Evolutionary conservation across 2,329 filamentous ascomycete genomes (phyloP).

Genomic region (Canariomyces notabilis): DNA sequence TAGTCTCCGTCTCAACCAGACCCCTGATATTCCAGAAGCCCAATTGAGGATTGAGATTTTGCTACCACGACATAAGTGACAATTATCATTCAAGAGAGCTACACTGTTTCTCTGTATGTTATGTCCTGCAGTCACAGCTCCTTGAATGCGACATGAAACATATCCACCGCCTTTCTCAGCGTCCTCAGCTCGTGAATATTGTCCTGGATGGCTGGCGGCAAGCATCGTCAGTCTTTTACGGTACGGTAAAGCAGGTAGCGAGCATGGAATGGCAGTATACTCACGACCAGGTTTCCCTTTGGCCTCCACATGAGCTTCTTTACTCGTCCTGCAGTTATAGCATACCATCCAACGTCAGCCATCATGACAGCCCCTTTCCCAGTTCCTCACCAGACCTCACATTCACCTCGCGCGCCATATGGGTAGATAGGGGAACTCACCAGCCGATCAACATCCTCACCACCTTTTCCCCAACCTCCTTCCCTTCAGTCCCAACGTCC

Average conservation of each 20-base stretch:
- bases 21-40: not conserved
- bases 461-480: conserved; percentile 7
- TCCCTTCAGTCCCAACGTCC: conserved; percentile 6
- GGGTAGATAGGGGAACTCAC: too few relatives aligned
- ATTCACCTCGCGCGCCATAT: too few relatives aligned
- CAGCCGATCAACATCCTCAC: conserved; percentile 25
- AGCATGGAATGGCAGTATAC: too few relatives aligned
- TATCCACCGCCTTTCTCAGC: conserved; percentile 13
- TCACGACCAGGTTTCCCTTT: conserved; percentile 17
- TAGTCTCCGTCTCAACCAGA: not conserved
- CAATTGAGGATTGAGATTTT: not conserved
- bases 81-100: not conserved
- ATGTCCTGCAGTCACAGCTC: conserved; percentile 9
- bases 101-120: too few relatives aligned
- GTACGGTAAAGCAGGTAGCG: too few relatives aligned
- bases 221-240: not conserved
- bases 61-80: too few relatives aligned
- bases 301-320: conserved; percentile 22
- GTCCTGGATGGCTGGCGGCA: conserved; percentile 12
- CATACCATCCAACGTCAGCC: not conserved
- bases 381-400: too few relatives aligned
- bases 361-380: too few relatives aligned
- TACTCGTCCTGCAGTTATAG: conserved; percentile 18
- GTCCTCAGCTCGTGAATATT: conserved; percentile 17
- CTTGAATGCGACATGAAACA: conserved; percentile 21